Base-by-base conservation (phyloP, 495 filamentous ascomycete species). In the Podospora australis region DNA sequence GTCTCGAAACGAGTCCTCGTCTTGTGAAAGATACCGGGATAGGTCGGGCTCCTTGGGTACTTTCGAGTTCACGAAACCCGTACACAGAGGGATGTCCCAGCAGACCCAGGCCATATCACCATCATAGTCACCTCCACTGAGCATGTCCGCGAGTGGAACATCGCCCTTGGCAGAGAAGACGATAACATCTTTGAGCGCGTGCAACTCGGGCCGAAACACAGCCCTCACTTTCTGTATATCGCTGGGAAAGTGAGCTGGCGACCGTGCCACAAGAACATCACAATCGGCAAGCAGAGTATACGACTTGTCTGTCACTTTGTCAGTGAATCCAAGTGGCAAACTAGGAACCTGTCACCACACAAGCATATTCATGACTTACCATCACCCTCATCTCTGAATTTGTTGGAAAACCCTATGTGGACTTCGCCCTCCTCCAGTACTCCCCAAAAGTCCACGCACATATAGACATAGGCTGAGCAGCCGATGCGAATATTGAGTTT, bases 81-180 rank as follows among this genome's bases (percentile, higher is more conserved):
- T 56, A 0, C 94, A 88, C 11, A 96, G 79, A 1, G 68, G 68
- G 2, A 73, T 72, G 49, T 96, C 90, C 90, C 89, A 96, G 63
- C 90, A 96, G 13, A 95, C 70, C 90, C 89, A 92, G 0, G 82
- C 86, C 32, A 75, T 83, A 54, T 98, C 92, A 0, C 92, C 92
- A 50, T 96, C 91, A 61, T 96, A 96, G 65, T 98, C 92, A 7
- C 92, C 92, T 11, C 91, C 92, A 3, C 88, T 92, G 0, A 96
- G 72, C 63, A 88, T 87, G 25, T 81, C 78, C 0, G 90, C 92
- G 1, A 95, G 74, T 0, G 88, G 78, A 17, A 74, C 73, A 9
- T 76, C 42, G 0, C 92, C 90, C 54, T 77, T 78, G 0, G 75
- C 74, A 0, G 92, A 74, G 56, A 98, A 96, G 1, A 96, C 79